Percentiles rank a stretch among this genome's conserved stretches.
These are phyloP conservation scores for Sanghuangporus baumii DNA, from an alignment of 1,284 basidiomycete genomes.

Conservation along the genomic window DNA sequence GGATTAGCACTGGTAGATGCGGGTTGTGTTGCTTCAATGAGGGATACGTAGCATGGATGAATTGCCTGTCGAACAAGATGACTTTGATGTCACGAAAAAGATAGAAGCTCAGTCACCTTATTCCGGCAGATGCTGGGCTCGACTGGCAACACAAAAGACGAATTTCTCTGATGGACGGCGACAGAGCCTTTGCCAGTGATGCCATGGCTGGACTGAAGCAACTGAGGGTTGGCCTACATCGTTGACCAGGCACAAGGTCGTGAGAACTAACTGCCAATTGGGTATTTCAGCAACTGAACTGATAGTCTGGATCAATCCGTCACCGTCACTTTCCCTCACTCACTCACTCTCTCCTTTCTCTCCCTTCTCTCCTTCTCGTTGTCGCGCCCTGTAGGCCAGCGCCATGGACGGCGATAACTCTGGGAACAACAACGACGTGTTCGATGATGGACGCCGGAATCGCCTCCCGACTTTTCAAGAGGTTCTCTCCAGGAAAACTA, in stretches of 20 bases:
- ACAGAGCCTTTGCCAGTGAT: conserved; percentile 69
- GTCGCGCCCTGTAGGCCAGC: not conserved
- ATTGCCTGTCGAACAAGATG: conserved; percentile 52
- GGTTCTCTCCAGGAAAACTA: conserved; percentile 81
- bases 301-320: not conserved
- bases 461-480: conserved; percentile 78
- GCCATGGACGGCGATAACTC: conserved; percentile 37
- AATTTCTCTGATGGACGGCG: conserved; percentile 81
- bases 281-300: not conserved
- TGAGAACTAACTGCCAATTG: not conserved
- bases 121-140: conserved; percentile 72
- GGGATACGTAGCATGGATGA: conserved; percentile 78
- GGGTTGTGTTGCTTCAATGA: conserved; percentile 85
- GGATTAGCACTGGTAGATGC: conserved; percentile 83
- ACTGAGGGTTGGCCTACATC: not conserved
- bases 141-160: conserved; percentile 85
- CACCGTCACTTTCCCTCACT: not conserved
- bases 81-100: not conserved
- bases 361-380: conserved; percentile 3
- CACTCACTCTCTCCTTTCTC: conserved; percentile 1
- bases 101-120: conserved; percentile 52
- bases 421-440: conserved; percentile 58
- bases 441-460: conserved; percentile 60
- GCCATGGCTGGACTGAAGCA: conserved; percentile 38
- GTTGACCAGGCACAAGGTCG: not conserved